Conservation (phyloP, 2,329 filamentous ascomycete genomes). For the Teratosphaeriaceae sp. region DNA sequence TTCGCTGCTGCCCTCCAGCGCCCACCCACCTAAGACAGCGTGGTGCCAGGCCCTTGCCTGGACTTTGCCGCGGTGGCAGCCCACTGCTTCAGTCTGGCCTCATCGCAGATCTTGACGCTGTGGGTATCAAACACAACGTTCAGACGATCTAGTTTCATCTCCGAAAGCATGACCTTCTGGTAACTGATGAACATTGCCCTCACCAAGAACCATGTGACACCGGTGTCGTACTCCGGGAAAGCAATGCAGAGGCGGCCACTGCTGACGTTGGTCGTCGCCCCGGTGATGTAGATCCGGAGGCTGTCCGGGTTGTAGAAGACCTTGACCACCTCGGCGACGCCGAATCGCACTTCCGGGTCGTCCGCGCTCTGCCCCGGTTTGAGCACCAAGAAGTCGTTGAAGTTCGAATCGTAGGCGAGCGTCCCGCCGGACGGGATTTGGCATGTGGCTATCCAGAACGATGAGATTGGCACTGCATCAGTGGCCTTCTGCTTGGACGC, state of each 20-base stretch:
- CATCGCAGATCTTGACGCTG: too few relatives aligned
- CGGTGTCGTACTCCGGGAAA: slow-evolving; percentile 1
- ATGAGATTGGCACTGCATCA: background rate
- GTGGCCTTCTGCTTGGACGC: too few relatives aligned
- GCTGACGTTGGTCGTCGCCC: slow-evolving; percentile 5
- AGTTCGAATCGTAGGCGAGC: background rate
- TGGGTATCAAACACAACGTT: too few relatives aligned
- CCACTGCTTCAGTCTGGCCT: too few relatives aligned
- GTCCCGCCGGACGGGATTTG: background rate
- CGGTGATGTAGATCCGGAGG: slow-evolving; percentile 4
- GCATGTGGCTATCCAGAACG: background rate
- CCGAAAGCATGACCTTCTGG: background rate
- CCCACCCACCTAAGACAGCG: too few relatives aligned
- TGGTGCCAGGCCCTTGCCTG: too few relatives aligned
- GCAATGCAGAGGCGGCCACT: slow-evolving; percentile 10
- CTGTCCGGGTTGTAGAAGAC: background rate
- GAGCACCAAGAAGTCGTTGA: background rate
- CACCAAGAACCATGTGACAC: slow-evolving; percentile 4
- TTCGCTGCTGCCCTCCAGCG: too few relatives aligned
- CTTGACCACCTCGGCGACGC: background rate
- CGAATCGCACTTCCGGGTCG: too few relatives aligned
- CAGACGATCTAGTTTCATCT: background rate
- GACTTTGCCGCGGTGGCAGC: too few relatives aligned
- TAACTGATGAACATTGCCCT: background rate
- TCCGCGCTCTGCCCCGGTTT: too few relatives aligned